Conservation (phyloP, 2,329 filamentous ascomycete species). For the Botrytis porri region DNA sequence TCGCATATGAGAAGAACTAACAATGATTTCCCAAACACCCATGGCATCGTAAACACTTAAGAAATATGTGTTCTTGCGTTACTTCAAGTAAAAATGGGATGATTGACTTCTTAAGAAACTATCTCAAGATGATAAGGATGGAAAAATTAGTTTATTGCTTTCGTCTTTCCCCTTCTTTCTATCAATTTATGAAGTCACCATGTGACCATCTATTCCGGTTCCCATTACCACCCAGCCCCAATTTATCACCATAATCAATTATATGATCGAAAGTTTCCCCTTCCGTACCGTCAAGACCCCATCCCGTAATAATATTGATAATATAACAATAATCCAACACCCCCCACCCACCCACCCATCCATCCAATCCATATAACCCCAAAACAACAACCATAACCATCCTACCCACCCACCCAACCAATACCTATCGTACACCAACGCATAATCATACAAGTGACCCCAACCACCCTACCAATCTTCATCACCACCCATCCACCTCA, state of each 20-base stretch:
- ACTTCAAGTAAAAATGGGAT: not conserved
- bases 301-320: not conserved
- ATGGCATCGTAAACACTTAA: not conserved
- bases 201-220: not conserved
- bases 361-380: not conserved
- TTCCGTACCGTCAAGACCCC: not conserved
- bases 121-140: not conserved
- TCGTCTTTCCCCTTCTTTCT: not conserved
- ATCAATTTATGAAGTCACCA: not conserved
- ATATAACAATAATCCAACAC: not conserved
- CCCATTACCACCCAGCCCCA: not conserved
- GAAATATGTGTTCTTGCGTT: not conserved
- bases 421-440: slow-evolving; percentile 13
- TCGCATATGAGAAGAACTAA: not conserved
- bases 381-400: not conserved
- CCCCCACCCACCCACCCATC: too few species aligned
- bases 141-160: not conserved
- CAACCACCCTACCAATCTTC: not conserved
- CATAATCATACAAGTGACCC: not conserved
- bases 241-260: not conserved
- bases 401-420: not conserved
- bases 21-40: not conserved
- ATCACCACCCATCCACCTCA: not conserved
- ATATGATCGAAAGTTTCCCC: not conserved
- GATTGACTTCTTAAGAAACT: not conserved